phyloP scores from a whole-genome alignment of 1,284 basidiomycete species.

The Trichosporon sp. region DNA sequence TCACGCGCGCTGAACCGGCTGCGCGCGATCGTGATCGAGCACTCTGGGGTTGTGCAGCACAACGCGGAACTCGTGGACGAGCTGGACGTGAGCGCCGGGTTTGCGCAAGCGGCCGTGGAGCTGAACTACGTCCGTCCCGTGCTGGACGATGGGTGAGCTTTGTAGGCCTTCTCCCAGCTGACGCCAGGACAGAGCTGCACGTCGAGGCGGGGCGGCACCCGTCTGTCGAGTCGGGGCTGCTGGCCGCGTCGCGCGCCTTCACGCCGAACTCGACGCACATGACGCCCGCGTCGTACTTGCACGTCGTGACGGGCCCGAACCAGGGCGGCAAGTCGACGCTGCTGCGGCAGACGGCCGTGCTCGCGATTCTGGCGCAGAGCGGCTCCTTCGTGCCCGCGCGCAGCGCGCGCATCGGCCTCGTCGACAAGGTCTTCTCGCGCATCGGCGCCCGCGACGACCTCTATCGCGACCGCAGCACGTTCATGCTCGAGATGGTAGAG shows the following conservation, averaged over 20 bases:
- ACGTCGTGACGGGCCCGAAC: slow-evolving; percentile 89
- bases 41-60: slow-evolving; percentile 58
- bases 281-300: slow-evolving; percentile 58
- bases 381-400: slow-evolving; percentile 92
- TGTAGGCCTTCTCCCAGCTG: background rate
- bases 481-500: slow-evolving; percentile 58
- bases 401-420: slow-evolving; percentile 69
- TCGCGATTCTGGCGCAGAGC: slow-evolving; percentile 84
- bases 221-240: slow-evolving; percentile 82
- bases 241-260: slow-evolving; percentile 69
- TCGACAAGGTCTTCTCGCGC: slow-evolving; percentile 87
- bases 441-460: slow-evolving; percentile 96
- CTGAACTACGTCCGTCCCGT: slow-evolving; percentile 69
- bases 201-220: slow-evolving; percentile 83
- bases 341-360: slow-evolving; percentile 84
- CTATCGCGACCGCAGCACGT: slow-evolving; percentile 86
- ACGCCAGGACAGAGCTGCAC: slow-evolving; percentile 59
- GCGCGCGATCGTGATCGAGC: slow-evolving; percentile 63
- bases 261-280: slow-evolving; percentile 75
- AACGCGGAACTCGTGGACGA: slow-evolving; percentile 84
- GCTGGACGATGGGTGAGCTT: slow-evolving; percentile 64
- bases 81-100: slow-evolving; percentile 76
- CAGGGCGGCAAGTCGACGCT: slow-evolving; percentile 92
- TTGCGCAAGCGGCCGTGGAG: slow-evolving; percentile 76
- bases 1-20: slow-evolving; percentile 66